Conservation (phyloP, 176 grass and related monocot species). For the Rhynchospora pubera region DNA sequence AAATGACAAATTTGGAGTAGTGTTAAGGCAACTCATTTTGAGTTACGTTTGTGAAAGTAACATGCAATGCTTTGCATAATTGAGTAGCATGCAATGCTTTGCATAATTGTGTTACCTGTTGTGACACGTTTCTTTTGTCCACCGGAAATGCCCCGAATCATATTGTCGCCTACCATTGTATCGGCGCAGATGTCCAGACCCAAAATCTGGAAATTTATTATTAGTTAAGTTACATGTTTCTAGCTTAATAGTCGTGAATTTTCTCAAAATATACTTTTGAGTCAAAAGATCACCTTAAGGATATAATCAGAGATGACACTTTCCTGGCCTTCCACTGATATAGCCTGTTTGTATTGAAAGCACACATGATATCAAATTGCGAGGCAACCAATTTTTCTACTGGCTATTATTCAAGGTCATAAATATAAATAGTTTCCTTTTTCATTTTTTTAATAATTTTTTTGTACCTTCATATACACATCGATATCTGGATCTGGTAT, state of each 20-base stretch:
- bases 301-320: constrained; percentile 89
- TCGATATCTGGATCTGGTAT: constrained; percentile 90
- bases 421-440: constrained; percentile 8
- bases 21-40: not conserved
- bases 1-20: not conserved
- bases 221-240: not conserved
- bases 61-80: too few species aligned
- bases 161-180: constrained; percentile 87
- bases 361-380: not conserved
- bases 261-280: not conserved
- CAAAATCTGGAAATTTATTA: constrained; percentile 47
- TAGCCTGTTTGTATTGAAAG: constrained; percentile 43
- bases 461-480: constrained; percentile 80
- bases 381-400: not conserved
- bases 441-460: not conserved
- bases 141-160: constrained; percentile 93
- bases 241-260: not conserved
- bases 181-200: constrained; percentile 89
- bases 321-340: constrained; percentile 91
- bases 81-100: not conserved
- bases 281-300: constrained; percentile 51
- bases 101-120: constrained; percentile 45
- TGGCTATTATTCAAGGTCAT: not conserved
- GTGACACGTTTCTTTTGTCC: constrained; percentile 97
- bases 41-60: constrained; percentile 12